A percentile compares a stretch with the other conserved stretches of the same genome.
Conservation (phyloP, 1,284 basidiomycete genomes). For the Tilletia caries region DNA sequence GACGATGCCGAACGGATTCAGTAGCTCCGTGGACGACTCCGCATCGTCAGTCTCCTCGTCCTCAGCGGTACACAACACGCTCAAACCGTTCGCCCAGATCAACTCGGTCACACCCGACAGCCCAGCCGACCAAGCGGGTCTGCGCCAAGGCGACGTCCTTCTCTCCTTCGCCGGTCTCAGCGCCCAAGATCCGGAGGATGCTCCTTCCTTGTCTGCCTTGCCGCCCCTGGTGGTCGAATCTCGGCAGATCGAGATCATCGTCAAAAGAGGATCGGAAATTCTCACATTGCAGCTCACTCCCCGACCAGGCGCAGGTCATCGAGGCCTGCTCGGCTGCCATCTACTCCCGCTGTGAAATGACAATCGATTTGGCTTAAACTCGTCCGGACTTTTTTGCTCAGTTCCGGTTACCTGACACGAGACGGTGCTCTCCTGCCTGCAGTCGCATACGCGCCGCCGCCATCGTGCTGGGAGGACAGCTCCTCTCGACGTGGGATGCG, state of each 20-base stretch:
- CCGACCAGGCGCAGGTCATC: background rate
- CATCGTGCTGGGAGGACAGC: too few relatives aligned
- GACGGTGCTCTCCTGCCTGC: too few relatives aligned
- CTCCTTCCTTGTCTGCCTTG: background rate
- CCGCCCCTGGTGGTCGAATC: background rate
- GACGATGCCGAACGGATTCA: too few relatives aligned
- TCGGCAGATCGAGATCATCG: conserved; percentile 1
- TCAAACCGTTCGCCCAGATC: conserved; percentile 27
- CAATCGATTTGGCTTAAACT: too few relatives aligned
- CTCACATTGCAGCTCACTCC: background rate
- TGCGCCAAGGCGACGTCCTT: conserved; percentile 25
- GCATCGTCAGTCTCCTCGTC: background rate
- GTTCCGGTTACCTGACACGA: too few relatives aligned
- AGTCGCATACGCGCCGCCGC: too few relatives aligned
- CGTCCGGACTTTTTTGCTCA: too few relatives aligned
- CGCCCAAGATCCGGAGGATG: conserved; percentile 16
- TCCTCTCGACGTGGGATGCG: too few relatives aligned
- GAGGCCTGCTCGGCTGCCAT: conserved; percentile 1
- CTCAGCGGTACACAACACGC: background rate
- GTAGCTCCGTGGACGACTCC: background rate
- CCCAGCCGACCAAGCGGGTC: conserved; percentile 30
- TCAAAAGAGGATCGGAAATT: background rate
- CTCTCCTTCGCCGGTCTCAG: conserved; percentile 23
- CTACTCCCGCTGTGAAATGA: background rate
- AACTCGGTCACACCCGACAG: conserved; percentile 31